A percentile compares a stretch with the other conserved stretches of the same genome.
These are phyloP conservation scores for Marasmius sp. DNA, from an alignment of 1,284 basidiomycete species.

Conservation along the genomic window DNA sequence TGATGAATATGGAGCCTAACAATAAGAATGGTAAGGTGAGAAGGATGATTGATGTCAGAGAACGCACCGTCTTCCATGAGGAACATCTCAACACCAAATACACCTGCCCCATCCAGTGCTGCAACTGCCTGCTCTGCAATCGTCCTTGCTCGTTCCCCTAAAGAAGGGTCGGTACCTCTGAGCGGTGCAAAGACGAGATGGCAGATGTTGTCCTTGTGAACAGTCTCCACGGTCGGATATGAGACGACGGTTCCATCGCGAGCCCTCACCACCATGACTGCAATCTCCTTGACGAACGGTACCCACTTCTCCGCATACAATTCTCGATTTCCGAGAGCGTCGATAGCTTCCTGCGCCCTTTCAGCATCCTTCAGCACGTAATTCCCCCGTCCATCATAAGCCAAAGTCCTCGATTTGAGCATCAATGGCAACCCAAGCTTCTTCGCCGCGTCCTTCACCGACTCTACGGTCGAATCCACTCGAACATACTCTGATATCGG, in stretches of 20 bases:
- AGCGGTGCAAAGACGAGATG: constrained; percentile 91
- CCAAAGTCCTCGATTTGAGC: constrained; percentile 94
- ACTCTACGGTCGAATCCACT: constrained; percentile 57
- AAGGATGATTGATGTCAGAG: neutral
- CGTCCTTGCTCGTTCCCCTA: constrained; percentile 63
- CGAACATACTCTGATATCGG: constrained; percentile 76
- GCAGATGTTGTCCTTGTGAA: constrained; percentile 94
- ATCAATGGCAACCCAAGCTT: constrained; percentile 87
- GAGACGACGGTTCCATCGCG: constrained; percentile 73
- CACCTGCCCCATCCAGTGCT: constrained; percentile 86
- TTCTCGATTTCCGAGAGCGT: constrained; percentile 61
- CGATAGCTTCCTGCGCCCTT: constrained; percentile 65
- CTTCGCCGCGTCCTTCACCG: constrained; percentile 53
- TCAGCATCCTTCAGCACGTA: constrained; percentile 67
- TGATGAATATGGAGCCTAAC: constrained; percentile 79
- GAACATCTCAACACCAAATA: constrained; percentile 99
- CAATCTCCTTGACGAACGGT: constrained; percentile 87
- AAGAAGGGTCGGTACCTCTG: constrained; percentile 55
- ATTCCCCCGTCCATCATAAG: constrained; percentile 97
- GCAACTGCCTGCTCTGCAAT: constrained; percentile 85
- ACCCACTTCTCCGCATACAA: constrained; percentile 97
- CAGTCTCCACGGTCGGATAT: constrained; percentile 94
- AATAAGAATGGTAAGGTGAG: neutral
- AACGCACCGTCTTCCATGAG: constrained; percentile 76
- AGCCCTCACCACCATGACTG: constrained; percentile 95